Conservation (phyloP, 345 rosid species). For the Lepidium africanum region DNA sequence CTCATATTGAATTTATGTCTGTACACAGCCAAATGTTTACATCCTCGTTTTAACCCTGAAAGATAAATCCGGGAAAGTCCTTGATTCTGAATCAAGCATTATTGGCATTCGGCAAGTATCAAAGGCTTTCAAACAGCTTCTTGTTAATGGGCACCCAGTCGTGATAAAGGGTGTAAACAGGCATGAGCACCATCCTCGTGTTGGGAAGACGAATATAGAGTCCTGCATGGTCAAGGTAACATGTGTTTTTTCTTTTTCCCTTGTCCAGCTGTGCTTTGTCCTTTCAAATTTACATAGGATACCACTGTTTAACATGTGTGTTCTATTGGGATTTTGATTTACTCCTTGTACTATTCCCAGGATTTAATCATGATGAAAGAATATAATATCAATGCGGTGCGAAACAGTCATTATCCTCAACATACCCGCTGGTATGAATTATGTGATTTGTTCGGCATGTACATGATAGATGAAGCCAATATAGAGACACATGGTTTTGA, state of each 20-base stretch:
- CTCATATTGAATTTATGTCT: constrained; percentile 16
- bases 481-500: constrained; percentile 96
- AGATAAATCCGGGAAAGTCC: constrained; percentile 62
- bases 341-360: constrained; percentile 31
- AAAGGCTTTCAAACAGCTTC: constrained; percentile 85
- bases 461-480: constrained; percentile 99
- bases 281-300: constrained; percentile 7
- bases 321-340: not conserved
- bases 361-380: constrained; percentile 95
- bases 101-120: constrained; percentile 81
- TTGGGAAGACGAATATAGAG: constrained; percentile 94
- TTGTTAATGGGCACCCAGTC: constrained; percentile 85
- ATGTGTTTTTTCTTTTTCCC: not conserved
- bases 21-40: constrained; percentile 78
- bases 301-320: not conserved
- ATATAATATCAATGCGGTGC: constrained; percentile 86
- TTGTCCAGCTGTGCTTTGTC: constrained; percentile 9
- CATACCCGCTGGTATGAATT: constrained; percentile 98
- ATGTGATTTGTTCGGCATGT: constrained; percentile 93
- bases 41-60: constrained; percentile 69
- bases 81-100: constrained; percentile 91
- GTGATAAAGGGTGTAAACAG: constrained; percentile 91
- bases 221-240: constrained; percentile 94
- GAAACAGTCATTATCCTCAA: constrained; percentile 99
- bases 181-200: constrained; percentile 98